Percentiles rank a stretch among this genome's conserved stretches.
These are phyloP conservation scores for Goniomonas avonlea DNA, from an alignment of 78 protist genomes.

Conservation along the genomic window DNA sequence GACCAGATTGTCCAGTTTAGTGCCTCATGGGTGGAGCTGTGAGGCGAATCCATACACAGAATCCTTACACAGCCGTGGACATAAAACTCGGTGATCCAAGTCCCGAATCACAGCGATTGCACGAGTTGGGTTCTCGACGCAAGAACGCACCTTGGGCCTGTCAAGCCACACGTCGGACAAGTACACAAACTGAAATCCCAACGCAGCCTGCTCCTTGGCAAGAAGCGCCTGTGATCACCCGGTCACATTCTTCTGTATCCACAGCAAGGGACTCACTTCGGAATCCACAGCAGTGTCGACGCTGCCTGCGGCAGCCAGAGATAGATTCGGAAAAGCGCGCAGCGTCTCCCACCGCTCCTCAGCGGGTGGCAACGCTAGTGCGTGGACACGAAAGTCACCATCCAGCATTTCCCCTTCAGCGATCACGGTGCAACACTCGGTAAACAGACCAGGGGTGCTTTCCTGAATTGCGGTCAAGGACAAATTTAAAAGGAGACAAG, in stretches of 20 bases:
- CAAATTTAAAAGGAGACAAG: no score
- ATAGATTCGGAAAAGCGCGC: neutral
- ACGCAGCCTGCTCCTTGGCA: neutral
- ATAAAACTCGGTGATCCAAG: no score
- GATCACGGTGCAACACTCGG: conserved; percentile 18
- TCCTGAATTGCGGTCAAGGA: no score
- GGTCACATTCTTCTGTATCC: no score
- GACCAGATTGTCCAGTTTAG: neutral
- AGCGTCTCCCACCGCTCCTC: neutral
- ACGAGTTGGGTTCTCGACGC: no score
- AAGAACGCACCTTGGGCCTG: conserved; percentile 27
- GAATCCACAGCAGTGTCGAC: neutral
- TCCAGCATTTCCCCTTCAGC: neutral
- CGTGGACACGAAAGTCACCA: neutral
- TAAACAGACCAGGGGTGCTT: no score
- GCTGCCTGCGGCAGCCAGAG: neutral
- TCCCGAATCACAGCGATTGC: no score
- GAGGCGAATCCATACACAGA: neutral
- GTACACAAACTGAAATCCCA: conserved; percentile 10
- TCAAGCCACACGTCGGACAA: conserved; percentile 61
- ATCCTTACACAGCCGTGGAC: no score
- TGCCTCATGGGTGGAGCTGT: neutral
- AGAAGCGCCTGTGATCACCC: neutral
- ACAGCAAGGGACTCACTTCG: no score
- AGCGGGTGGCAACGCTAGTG: conserved; percentile 5